Base-by-base conservation (phyloP, 768 basidiomycete species). In the Agaricus blazei region DNA sequence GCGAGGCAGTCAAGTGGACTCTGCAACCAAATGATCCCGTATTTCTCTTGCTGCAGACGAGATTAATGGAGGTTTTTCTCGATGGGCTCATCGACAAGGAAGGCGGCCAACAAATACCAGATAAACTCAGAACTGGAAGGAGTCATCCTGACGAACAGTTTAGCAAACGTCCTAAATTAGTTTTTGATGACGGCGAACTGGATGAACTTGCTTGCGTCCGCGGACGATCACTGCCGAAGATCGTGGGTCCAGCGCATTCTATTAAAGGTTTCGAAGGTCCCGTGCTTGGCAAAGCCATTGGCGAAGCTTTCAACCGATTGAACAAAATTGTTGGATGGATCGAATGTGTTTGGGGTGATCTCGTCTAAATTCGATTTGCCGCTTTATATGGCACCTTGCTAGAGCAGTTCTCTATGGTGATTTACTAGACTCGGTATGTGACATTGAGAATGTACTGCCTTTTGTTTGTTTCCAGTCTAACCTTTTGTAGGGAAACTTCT, bases 201-300 rank as follows among this genome's bases (percentile, higher is more conserved):
- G 34, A 34, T 23, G 52, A 52, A 5, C 48, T 34, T 36, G n/a
- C 46, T 40, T 47, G 14, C 49, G 26, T 34, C 23, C 38, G 37
- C 28, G 26, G 4, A n/a, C 36, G 24, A 4, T 38, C 45, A 37
- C 29, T 23, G 29, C 48, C 37, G 55, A 38, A 47, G n/a, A 45
- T 46, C 26, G 48, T 48, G n/a, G 37, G 46, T 15, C 52, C 58
- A 23, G 56, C 54, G 4, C 53, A 60, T 14, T 48, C 56, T 2
- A 72, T 87, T 41, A 85, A 83, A 62, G 88, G 87, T 1, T 89
- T 88, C 60, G 85, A 89, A 55, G 86, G 86, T 60, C 74, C 74
- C 27, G 70, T 83, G 1, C 69, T 90, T 48, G 69, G 61, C n/a
- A 58, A 62, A 11, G 81, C 74, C 0, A 66, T 79, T 8, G 60